These are phyloP conservation scores for Venturia carpophila DNA, from an alignment of 2,329 filamentous ascomycete genomes.

Conservation along the genomic window DNA sequence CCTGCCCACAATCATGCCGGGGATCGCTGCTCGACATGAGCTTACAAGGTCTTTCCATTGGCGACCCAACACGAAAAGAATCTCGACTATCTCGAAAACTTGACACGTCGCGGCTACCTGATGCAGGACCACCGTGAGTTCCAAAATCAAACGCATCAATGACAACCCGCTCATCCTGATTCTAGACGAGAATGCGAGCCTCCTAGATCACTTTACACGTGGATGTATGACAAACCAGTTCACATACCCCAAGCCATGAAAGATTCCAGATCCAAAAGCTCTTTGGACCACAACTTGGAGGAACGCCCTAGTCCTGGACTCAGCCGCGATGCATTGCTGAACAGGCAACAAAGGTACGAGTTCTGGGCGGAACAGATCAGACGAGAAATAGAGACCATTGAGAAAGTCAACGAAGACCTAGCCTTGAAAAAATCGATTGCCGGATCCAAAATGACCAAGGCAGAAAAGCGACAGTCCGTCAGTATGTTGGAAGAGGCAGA, in stretches of 20 bases:
- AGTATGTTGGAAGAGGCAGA: not conserved
- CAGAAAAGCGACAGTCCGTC: not conserved
- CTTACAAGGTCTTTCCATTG: not conserved
- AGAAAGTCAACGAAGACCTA: not conserved
- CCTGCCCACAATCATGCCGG: not conserved
- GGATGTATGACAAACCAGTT: not conserved
- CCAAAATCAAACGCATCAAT: not conserved
- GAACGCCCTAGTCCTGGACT: not conserved
- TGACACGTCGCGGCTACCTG: not conserved
- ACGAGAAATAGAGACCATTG: not conserved
- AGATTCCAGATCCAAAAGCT: not conserved
- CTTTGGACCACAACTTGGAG: not conserved
- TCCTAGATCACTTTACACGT: not conserved
- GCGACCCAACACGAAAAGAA: not conserved
- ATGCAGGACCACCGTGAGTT: not conserved
- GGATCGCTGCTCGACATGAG: not conserved
- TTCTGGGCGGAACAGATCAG: not conserved
- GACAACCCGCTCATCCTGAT: not conserved
- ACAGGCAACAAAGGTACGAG: not conserved
- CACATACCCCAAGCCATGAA: not conserved
- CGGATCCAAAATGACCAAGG: not conserved
- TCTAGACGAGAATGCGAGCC: not conserved
- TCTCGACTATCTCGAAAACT: not conserved
- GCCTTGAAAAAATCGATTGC: not conserved
- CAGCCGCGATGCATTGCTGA: not conserved